Evolutionary conservation across 495 filamentous ascomycete species (phyloP).

Genomic region (Schizothecium vesticola): DNA sequence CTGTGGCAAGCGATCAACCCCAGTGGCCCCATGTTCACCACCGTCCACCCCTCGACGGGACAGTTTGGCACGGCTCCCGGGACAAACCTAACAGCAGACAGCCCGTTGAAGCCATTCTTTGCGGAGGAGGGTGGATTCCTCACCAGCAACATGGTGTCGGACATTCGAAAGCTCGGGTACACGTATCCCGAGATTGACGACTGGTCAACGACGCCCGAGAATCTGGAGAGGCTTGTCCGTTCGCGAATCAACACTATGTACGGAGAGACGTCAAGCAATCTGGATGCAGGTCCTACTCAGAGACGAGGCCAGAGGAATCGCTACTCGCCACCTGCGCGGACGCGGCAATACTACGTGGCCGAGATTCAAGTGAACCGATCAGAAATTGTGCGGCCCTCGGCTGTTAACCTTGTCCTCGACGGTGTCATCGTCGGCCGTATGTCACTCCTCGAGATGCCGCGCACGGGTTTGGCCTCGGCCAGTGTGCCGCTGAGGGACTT

Average conservation of each 20-base stretch:
- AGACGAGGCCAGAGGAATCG: neutral
- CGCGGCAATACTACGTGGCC: conserved; percentile 27
- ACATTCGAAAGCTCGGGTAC: conserved; percentile 37
- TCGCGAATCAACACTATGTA: conserved; percentile 34
- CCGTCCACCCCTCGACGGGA: conserved; percentile 18
- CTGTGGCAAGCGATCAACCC: conserved; percentile 39
- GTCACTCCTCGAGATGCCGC: conserved; percentile 20
- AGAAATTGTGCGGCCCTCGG: conserved; percentile 28
- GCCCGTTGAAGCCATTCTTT: conserved; percentile 44
- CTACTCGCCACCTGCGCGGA: neutral
- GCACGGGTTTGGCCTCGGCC: conserved; percentile 9
- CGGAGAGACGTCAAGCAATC: neutral
- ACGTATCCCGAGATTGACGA: conserved; percentile 41
- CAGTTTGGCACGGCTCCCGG: conserved; percentile 29
- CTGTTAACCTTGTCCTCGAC: conserved; percentile 26
- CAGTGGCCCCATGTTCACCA: conserved; percentile 22
- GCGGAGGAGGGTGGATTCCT: conserved; percentile 28
- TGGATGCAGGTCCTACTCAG: neutral
- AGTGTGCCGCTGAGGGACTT: conserved; percentile 15
- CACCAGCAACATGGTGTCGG: conserved; percentile 34
- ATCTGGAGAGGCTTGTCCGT: conserved; percentile 20
- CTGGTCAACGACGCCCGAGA: conserved; percentile 15
- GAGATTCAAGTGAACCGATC: conserved; percentile 29
- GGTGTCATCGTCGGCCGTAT: conserved; percentile 16
- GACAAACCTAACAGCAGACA: conserved; percentile 30